Percentiles rank a stretch among this genome's conserved stretches.
Evolutionary conservation across 257 asterid species (phyloP).

Genomic region (Solanum appendiculatum): DNA sequence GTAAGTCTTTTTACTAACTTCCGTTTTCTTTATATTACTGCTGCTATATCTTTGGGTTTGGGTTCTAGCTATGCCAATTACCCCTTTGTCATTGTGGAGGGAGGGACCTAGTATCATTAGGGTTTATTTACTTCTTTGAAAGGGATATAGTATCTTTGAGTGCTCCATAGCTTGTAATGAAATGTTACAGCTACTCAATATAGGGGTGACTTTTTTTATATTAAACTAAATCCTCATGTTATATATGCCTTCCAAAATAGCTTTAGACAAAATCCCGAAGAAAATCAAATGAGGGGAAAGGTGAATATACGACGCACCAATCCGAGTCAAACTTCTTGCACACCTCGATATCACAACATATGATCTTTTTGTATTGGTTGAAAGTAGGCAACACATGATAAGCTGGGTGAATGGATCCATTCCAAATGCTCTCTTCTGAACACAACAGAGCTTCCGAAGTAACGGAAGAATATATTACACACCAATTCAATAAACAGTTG

Average conservation of each 20-base stretch:
- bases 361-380: background rate
- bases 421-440: background rate
- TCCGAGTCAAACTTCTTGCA: background rate
- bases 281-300: no score
- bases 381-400: background rate
- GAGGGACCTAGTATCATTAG: background rate
- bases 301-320: background rate
- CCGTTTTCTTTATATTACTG: background rate
- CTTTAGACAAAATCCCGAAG: background rate
- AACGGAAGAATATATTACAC: background rate
- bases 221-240: background rate
- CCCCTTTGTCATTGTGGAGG: background rate
- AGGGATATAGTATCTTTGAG: no score
- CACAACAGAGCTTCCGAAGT: background rate
- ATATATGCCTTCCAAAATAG: background rate
- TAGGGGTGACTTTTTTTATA: background rate
- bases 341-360: background rate
- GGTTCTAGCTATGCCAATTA: background rate
- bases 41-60: no score
- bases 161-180: background rate
- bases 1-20: background rate
- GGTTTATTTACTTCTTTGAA: background rate
- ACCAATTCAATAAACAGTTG: background rate
- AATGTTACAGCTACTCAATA: background rate
- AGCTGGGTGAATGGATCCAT: background rate